Base-by-base conservation (phyloP, 768 basidiomycete genomes). In the Mycena sanguinolenta region DNA sequence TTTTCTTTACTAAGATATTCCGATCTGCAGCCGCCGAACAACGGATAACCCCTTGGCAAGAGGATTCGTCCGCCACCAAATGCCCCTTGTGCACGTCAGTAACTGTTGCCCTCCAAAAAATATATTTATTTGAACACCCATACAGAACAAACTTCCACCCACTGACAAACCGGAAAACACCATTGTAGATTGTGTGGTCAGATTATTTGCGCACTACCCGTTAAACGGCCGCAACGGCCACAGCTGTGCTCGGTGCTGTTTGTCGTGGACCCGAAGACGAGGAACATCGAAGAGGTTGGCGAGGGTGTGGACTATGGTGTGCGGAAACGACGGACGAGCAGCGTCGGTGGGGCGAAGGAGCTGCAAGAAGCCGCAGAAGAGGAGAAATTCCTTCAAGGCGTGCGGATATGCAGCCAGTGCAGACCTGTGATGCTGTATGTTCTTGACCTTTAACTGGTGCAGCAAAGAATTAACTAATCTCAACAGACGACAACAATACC, bases 101-200 rank as follows among this genome's bases (percentile, higher is more conserved):
- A 17, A 8, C 39, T 44, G 0, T 50, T 39, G 19, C 23, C 25
- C 23, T 32, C 28, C 14, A 21, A 50, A n/a, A 36, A 7, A 38
- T 34, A 0, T 2, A 17, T 50, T 69, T 12, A 16, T 54, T 49
- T 49, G 57, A 52, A 53, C 49, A 34, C 16, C 50, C 46, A 36
- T 53, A 65, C n/a, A 90, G 89, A 73, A 86, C 88, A 58, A 89
- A 92, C 2, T 99, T 99, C 77, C 94, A 96, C 77, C 89, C 94
- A 0, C 81, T 99, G 3, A 95, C 95, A 1, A 97, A 96, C 74
- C 90, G 97, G n/a, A 17, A 97, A 97, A 81, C 97, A 99, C 74
- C 97, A 99, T 77, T 99, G 97, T 78, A 91, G 97, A 12, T 84
- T 98, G 17, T 99, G 97, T 74, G 97, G 97, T 0, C 86, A 91